phyloP scores from a whole-genome alignment of 768 basidiomycete genomes.

The Butyriboletus loyo region DNA sequence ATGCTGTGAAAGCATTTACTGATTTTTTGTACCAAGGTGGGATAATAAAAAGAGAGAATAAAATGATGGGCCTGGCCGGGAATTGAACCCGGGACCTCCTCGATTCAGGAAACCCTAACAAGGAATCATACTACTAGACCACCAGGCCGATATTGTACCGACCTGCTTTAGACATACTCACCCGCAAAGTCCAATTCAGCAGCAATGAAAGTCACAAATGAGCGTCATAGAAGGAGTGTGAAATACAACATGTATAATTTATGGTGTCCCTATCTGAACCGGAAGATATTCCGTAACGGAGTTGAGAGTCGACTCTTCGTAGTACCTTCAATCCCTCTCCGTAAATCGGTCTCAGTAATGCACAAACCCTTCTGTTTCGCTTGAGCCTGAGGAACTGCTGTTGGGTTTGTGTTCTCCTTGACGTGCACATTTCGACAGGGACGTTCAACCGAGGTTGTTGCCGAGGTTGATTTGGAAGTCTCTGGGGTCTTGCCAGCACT shows the following conservation, averaged over 20 bases:
- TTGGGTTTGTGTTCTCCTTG: conserved; percentile 14
- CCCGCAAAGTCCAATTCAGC: neutral
- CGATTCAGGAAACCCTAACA: conserved; percentile 49
- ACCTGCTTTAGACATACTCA: neutral
- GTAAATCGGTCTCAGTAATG: conserved; percentile 16
- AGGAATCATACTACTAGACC: conserved; percentile 69
- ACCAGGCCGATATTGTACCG: conserved; percentile 39
- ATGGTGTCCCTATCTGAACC: conserved; percentile 22
- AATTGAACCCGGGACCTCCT: conserved; percentile 64
- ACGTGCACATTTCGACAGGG: conserved; percentile 12
- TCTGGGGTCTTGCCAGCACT: neutral
- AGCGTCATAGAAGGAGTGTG: conserved; percentile 6
- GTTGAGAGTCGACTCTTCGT: conserved; percentile 26
- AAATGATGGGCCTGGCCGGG: conserved; percentile 45
- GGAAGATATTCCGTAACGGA: conserved; percentile 32
- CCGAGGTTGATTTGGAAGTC: conserved; percentile 2
- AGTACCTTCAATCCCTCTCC: conserved; percentile 25
- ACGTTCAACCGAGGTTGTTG: conserved; percentile 8
- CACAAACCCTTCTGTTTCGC: conserved; percentile 14
- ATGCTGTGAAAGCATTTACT: too few relatives aligned
- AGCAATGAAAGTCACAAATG: neutral
- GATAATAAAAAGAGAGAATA: neutral
- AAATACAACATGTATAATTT: neutral
- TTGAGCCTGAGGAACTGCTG: neutral
- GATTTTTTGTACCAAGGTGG: too few relatives aligned